Evolutionary conservation across 2,329 filamentous ascomycete genomes (phyloP), one percentile per base, ranked within the genome.

Genomic region (Podosphaera aphanis): DNA sequence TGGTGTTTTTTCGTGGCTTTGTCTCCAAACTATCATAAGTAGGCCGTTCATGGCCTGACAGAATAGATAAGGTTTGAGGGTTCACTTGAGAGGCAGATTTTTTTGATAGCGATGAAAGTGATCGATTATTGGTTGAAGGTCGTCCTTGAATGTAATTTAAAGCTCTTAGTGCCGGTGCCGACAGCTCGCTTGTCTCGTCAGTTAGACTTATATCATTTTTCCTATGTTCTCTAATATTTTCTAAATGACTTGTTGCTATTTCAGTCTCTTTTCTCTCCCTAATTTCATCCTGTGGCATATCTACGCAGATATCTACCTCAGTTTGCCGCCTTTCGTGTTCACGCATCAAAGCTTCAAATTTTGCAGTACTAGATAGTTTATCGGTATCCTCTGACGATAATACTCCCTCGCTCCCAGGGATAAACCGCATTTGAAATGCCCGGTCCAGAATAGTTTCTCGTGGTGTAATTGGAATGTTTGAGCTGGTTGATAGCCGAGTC

Each of bases 401-500:
- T 1, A 69, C 63, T 6, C 62, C 60, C 10, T 74, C 72, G 2
- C 70, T 71, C 5, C 74, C 74, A 15, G 74, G 74, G 29, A 79
- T 76, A 47, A 64, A 73, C 7, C 70, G 66, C 60, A 79, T 60
- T 52, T 76, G 72, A 53, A 79, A 79, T 0, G 75, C 75, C 35
- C 75, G 63, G 55, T 79, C 75, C n/a, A 79, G 59, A 44, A 79
- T 79, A 0, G 75, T 77, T 58, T 79, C 74, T 15, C 74, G 66
- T 2, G 70, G 70, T 0, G 59, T 67, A 0, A 71, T 70, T 2
- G 57, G 36, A 29, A 29, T 29, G 3, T 25, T 52, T 20, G 54
- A 54, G 15, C 54, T 52, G 6, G 63, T 53, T 7, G 65, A 54
- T 0, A 63, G 61, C 6, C 62, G 60, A 13, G 68, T 65, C 1